phyloP scores from a whole-genome alignment of 805 yeast species.

The Ogataea trehalophila region DNA sequence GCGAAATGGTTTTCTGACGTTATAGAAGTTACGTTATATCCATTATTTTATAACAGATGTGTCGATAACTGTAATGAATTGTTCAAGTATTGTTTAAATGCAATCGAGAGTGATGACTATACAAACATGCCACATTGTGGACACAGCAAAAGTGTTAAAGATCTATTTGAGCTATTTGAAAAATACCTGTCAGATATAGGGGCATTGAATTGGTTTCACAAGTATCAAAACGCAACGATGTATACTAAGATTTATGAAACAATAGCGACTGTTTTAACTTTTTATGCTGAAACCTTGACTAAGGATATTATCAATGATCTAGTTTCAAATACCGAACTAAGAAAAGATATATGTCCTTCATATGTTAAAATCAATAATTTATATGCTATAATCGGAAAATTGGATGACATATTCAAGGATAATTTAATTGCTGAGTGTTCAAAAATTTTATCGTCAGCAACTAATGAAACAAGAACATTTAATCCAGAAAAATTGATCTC shows the following conservation, averaged over 20 bases:
- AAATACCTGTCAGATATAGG: slow-evolving; percentile 5
- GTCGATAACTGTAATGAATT: slow-evolving; percentile 11
- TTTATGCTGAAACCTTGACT: slow-evolving; percentile 9
- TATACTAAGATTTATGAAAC: slow-evolving; percentile 10
- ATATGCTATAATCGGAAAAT: slow-evolving; percentile 7
- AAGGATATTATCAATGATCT: slow-evolving; percentile 9
- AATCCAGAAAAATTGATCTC: slow-evolving; percentile 9
- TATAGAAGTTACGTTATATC: slow-evolving; percentile 1
- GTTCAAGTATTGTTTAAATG: slow-evolving; percentile 3
- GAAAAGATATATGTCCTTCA: slow-evolving; percentile 4
- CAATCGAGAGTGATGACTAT: slow-evolving; percentile 9
- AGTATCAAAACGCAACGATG: slow-evolving; percentile 10
- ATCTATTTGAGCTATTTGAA: slow-evolving; percentile 11
- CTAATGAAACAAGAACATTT: not conserved
- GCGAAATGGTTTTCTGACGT: not conserved
- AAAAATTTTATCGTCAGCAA: not conserved
- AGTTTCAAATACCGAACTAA: not conserved
- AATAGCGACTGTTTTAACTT: slow-evolving; percentile 4
- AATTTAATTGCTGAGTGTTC: slow-evolving; percentile 13
- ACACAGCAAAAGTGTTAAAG: slow-evolving; percentile 12
- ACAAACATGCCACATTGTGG: slow-evolving; percentile 10
- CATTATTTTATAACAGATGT: slow-evolving; percentile 10
- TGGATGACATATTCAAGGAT: slow-evolving; percentile 15
- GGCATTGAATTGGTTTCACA: slow-evolving; percentile 5
- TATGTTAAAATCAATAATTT: slow-evolving; percentile 17